Base-by-base conservation (phyloP, 1,284 basidiomycete genomes). In the Ceratorhiza oryzae-sativae region DNA sequence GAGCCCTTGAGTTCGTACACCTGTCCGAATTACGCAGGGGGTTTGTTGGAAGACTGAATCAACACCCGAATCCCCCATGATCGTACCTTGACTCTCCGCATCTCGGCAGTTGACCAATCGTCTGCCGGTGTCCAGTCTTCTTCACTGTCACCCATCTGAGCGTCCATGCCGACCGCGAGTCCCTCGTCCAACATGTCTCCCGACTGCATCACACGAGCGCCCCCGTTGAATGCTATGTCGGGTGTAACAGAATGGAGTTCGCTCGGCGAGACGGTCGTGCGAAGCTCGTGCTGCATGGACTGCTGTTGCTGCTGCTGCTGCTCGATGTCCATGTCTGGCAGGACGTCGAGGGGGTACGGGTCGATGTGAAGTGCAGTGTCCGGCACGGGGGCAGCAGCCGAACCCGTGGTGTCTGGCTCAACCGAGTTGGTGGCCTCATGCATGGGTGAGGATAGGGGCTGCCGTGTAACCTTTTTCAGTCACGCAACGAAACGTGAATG, bases 1-100 rank as follows among this genome's bases (percentile, higher is more conserved):
- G 91, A 86, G 72, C 91, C 92, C 71, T 94, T 87, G 73, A 98
- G 88, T 81, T 95, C 91, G 81, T 98, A 98, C 32, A 98, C 95
- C 90, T 96, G 81, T 30, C 3, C 25, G 77, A 59, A 60, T 23
- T 8, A 20, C 4, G 18, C 13, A 12, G 56, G 30, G 49, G n/a
- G n/a, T n/a, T n/a, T 53, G 51, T 32, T 32, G 34, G 49, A 55
- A 30, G 4, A 27, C 30, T 30, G 39, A 36, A 59, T 36, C 60
- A 61, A 71, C 46, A 63, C 39, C 18, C 20, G 55, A 60, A 36
- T n/a, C 36, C n/a, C n/a, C 42, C 23, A 20, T 32, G 42, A 34
- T 73, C 75, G 58, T 49, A 77, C 78, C 76, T 79, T 79, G 71
- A 79, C 78, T 59, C 78, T 77, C 45, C 78, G 75, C 51, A 79